Base-by-base conservation (phyloP, 176 grass and related monocot genomes). In the Oryza meyeriana region DNA sequence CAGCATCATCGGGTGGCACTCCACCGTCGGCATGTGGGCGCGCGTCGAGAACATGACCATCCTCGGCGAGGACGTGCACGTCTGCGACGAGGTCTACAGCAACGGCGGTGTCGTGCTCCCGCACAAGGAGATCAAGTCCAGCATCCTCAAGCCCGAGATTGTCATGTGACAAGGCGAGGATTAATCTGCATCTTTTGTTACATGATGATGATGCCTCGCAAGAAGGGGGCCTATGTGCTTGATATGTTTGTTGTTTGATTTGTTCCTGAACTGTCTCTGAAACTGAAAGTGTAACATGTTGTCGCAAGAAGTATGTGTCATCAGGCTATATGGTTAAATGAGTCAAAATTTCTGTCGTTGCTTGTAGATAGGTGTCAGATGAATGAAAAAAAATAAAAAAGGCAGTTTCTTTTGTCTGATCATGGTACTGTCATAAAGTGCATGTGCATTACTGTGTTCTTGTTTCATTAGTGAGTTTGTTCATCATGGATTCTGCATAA, bases 41-140 rank as follows among this genome's bases (percentile, higher is more conserved):
- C 86, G 94, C 70, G 81, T 97, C 13, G 94, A 97, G 88, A 97
- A 97, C 81, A 93, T 97, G 91, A 97, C 94, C n/a, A 93, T 97
- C 72, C 87, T 97, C 22, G 94, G 94, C 7, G 94, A 97, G 81
- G 91, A 97, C 71, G 94, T 97, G 64, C 94, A 93, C 64, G 91
- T 97, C 75, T 91, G 94, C 42, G 94, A 97, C 63, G 94, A 97
- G 88, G 85, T 97, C 18, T 97, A 97, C 83, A 97, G 94, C 86
- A 97, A 97, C 29, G 94, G 94, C 22, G 94, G 94, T 31, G 91
- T 97, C 59, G 94, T 93, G 73, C 91, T 97, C 64, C 94, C 94
- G 44, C 94, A 97, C 90, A 97, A 93, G 81, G 94, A 97, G 88
- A 97, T 97, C 84, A 97, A 93, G 41, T 91, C 94, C 62, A 97